Conservation (phyloP, 352 stramenopile genomes). For the Globisporangium viniferum region DNA sequence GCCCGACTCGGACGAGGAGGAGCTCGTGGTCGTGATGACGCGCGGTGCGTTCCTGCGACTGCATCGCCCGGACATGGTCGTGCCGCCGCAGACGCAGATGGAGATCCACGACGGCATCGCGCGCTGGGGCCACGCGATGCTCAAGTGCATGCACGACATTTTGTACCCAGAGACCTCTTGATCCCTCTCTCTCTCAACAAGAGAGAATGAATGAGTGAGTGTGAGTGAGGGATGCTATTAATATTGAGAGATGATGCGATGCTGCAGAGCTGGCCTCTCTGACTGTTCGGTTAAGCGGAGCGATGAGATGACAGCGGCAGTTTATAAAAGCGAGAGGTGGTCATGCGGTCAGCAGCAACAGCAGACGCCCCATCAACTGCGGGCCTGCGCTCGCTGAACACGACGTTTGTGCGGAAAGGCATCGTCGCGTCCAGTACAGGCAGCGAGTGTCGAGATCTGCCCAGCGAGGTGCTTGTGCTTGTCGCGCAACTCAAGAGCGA, state of each 20-base stretch:
- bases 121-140: slow-evolving; percentile 22
- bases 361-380: not conserved
- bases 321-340: not conserved
- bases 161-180: slow-evolving; percentile 11
- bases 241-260: not conserved
- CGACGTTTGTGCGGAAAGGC: slow-evolving; percentile 31
- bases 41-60: slow-evolving; percentile 19
- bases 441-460: not conserved
- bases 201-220: not conserved
- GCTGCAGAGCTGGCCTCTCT: not conserved
- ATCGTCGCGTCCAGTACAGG: slow-evolving; percentile 21
- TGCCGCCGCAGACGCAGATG: slow-evolving; percentile 11
- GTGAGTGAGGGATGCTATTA: not conserved
- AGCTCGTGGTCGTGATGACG: slow-evolving; percentile 18
- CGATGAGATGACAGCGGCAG: not conserved
- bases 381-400: slow-evolving; percentile 26
- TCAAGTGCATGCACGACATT: slow-evolving; percentile 19
- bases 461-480: slow-evolving; percentile 11
- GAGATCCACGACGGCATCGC: slow-evolving; percentile 18
- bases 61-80: not conserved
- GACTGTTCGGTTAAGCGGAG: not conserved
- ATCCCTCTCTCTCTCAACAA: not conserved
- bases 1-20: not conserved
- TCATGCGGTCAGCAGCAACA: slow-evolving; percentile 5
- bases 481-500: slow-evolving; percentile 19